phyloP scores from a whole-genome alignment of 371 early-diverging fungal genomes.

The Mucor plumbeus region DNA sequence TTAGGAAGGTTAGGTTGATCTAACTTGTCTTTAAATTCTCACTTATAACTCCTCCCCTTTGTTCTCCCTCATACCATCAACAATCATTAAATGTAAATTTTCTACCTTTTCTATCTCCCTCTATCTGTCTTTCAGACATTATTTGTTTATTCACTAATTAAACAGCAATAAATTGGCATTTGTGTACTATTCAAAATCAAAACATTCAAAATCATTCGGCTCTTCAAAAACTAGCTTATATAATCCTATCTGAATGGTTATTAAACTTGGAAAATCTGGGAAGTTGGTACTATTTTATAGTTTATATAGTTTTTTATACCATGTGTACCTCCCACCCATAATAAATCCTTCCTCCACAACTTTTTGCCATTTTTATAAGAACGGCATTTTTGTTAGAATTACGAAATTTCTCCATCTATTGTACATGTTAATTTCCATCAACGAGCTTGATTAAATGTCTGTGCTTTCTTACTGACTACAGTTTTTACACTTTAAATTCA shows the following conservation, averaged over 20 bases:
- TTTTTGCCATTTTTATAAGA: slow-evolving; percentile 11
- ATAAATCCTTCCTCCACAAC: slow-evolving; percentile 8
- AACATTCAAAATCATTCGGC: neutral
- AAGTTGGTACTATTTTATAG: neutral
- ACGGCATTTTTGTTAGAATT: too few relatives aligned
- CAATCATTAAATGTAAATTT: neutral
- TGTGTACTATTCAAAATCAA: neutral
- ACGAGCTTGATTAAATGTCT: too few relatives aligned
- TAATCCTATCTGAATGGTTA: neutral
- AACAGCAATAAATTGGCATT: too few relatives aligned
- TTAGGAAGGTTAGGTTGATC: slow-evolving; percentile 2
- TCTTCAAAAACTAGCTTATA: neutral
- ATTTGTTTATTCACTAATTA: too few relatives aligned
- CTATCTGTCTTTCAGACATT: neutral
- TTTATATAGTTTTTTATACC: neutral
- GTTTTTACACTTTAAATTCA: too few relatives aligned
- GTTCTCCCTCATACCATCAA: neutral
- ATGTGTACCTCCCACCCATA: neutral
- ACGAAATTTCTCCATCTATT: too few relatives aligned
- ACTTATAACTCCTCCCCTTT: neutral
- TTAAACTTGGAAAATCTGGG: slow-evolving; percentile 12
- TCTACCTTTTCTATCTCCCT: neutral
- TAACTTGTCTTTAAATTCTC: neutral
- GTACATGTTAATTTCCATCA: too few relatives aligned
- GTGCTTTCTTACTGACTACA: too few relatives aligned